Percentiles rank a stretch among this genome's conserved stretches.
phyloP scores from a whole-genome alignment of 805 yeast species.

The Ogataea wickerhamii region DNA sequence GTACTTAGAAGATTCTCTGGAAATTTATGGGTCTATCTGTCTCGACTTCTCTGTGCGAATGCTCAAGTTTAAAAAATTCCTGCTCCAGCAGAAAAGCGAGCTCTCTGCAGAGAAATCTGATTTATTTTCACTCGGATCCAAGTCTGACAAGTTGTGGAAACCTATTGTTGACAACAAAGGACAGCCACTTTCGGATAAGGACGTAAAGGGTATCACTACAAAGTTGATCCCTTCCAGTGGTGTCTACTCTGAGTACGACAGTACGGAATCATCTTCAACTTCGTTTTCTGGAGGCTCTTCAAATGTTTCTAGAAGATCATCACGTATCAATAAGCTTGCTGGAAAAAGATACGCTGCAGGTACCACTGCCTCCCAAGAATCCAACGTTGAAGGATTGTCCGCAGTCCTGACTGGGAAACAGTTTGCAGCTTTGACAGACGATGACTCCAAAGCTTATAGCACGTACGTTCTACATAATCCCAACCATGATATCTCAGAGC shows the following conservation, averaged over 20 bases:
- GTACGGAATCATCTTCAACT: conserved; percentile 1
- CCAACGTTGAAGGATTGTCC: conserved; percentile 29
- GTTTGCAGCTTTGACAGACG: conserved; percentile 28
- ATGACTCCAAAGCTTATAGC: conserved; percentile 25
- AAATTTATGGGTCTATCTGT: conserved; percentile 26
- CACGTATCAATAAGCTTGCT: conserved; percentile 11
- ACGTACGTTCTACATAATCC: conserved; percentile 23
- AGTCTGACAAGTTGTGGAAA: conserved; percentile 31
- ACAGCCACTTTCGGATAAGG: not conserved
- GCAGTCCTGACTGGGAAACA: conserved; percentile 33
- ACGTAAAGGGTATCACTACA: not conserved
- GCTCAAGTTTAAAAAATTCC: conserved; percentile 31
- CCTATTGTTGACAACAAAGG: conserved; percentile 14
- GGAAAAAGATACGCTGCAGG: not conserved
- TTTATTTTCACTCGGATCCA: conserved; percentile 28
- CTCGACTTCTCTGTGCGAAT: conserved; percentile 28
- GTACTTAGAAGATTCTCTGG: conserved; percentile 26
- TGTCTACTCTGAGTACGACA: conserved; percentile 4
- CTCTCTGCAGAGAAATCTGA: conserved; percentile 26
- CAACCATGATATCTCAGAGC: conserved; percentile 18
- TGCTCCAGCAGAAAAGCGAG: conserved; percentile 28
- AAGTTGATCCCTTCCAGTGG: conserved; percentile 1
- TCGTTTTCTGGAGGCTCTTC: not conserved
- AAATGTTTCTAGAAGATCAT: conserved; percentile 2
- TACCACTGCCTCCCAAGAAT: conserved; percentile 1